Conservation (phyloP, 345 rosid genomes). For the Euphorbia tirucalli region DNA sequence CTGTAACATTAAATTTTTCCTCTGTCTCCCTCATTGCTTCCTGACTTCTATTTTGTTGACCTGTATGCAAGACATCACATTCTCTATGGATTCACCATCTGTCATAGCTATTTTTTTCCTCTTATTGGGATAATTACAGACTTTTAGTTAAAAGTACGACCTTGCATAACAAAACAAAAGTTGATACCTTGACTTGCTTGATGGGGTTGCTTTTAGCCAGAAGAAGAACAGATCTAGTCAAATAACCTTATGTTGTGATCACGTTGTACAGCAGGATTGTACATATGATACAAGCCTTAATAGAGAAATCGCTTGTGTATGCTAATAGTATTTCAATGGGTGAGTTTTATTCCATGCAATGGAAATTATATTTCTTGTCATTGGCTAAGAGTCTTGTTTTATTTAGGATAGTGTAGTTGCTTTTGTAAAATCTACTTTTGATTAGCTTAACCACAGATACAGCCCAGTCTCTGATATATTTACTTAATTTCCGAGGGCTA, state of each 20-base stretch:
- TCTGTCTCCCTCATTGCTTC: neutral
- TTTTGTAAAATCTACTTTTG: no score
- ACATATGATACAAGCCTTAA: neutral
- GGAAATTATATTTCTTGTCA: no score
- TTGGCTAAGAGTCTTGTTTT: no score
- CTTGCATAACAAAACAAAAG: neutral
- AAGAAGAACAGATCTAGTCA: neutral
- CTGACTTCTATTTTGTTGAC: neutral
- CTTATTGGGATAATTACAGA: neutral
- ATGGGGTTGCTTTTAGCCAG: neutral
- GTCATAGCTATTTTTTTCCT: neutral
- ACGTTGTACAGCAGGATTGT: neutral
- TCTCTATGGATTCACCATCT: no score
- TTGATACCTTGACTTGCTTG: neutral
- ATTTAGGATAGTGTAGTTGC: no score
- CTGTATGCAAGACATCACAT: neutral
- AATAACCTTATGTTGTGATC: neutral
- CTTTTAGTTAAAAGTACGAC: neutral
- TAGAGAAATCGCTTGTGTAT: neutral
- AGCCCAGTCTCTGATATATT: neutral
- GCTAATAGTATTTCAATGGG: neutral
- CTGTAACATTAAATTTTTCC: neutral
- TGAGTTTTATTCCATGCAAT: no score
- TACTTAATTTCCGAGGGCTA: neutral
- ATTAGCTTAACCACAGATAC: no score